Conservation (phyloP, 257 asterid genomes). For the Handroanthus guayacan region DNA sequence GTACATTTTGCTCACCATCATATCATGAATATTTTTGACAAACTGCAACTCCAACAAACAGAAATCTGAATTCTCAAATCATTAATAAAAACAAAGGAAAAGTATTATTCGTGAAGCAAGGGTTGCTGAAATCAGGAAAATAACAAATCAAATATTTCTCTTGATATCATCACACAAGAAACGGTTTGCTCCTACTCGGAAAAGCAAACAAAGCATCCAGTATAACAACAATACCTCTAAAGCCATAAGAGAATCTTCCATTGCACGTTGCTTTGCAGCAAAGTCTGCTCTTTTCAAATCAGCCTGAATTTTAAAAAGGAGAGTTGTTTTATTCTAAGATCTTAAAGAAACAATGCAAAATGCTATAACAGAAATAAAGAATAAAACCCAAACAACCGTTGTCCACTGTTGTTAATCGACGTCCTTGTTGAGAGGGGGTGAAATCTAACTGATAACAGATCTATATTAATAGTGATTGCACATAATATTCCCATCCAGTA, state of each 20-base stretch:
- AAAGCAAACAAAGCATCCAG: conserved; percentile 14
- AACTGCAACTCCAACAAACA: conserved; percentile 70
- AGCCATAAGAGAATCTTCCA: conserved; percentile 89
- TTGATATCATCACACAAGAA: conserved; percentile 13
- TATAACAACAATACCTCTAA: conserved; percentile 66
- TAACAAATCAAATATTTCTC: conserved; percentile 12
- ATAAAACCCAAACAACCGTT: background rate
- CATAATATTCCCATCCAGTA: background rate
- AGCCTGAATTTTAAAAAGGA: conserved; percentile 61
- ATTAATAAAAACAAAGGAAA: conserved; percentile 28
- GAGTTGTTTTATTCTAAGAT: conserved; percentile 9
- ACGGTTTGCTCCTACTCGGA: conserved; percentile 10
- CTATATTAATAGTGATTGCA: background rate
- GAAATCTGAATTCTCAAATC: conserved; percentile 39
- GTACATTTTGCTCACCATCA: conserved; percentile 83
- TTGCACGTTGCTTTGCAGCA: conserved; percentile 91
- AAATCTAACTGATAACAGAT: background rate
- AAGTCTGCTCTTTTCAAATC: conserved; percentile 85
- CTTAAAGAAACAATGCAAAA: background rate
- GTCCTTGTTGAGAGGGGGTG: background rate
- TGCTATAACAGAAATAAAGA: background rate
- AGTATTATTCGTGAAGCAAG: conserved; percentile 14
- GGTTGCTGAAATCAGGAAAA: background rate
- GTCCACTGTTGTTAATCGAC: background rate
- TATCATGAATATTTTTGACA: conserved; percentile 80